Conservation (phyloP, 2,329 filamentous ascomycete species). For the Beauveria asiatica region DNA sequence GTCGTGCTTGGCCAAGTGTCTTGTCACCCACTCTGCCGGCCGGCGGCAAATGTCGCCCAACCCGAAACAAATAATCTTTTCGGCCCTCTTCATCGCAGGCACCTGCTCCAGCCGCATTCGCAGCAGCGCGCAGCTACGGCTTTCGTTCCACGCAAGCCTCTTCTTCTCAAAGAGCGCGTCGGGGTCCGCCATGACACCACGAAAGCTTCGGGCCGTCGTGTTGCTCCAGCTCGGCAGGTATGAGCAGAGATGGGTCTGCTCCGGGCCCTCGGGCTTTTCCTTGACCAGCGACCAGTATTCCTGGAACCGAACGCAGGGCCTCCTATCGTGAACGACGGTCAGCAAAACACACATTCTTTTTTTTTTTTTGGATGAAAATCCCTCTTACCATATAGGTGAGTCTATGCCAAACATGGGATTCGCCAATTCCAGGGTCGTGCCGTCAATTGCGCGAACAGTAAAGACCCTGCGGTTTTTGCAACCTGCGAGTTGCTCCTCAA, state of each 20-base stretch:
- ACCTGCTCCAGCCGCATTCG: not conserved
- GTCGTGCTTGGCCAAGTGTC: not conserved
- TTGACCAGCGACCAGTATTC: slow-evolving; percentile 7
- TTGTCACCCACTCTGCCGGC: not conserved
- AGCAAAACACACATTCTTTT: not conserved
- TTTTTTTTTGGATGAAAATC: too few relatives aligned
- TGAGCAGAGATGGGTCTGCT: not conserved
- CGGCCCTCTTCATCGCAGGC: not conserved
- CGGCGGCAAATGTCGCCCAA: slow-evolving; percentile 7
- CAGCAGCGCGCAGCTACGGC: not conserved
- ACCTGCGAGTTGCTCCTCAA: not conserved
- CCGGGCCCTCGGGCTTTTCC: not conserved
- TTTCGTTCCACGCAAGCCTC: not conserved
- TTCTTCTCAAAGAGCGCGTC: not conserved
- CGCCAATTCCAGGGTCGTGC: not conserved
- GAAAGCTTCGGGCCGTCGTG: not conserved
- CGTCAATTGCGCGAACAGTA: not conserved
- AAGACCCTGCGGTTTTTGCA: not conserved
- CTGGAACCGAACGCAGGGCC: slow-evolving; percentile 3
- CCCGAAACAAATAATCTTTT: slow-evolving; percentile 8
- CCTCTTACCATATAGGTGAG: not conserved
- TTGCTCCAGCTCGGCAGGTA: slow-evolving; percentile 2
- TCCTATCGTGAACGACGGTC: not conserved
- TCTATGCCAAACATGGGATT: not conserved
- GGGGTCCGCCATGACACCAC: not conserved